Evolutionary conservation across 371 early-diverging fungal species (phyloP).

Genomic region (Mucor saturninus): DNA sequence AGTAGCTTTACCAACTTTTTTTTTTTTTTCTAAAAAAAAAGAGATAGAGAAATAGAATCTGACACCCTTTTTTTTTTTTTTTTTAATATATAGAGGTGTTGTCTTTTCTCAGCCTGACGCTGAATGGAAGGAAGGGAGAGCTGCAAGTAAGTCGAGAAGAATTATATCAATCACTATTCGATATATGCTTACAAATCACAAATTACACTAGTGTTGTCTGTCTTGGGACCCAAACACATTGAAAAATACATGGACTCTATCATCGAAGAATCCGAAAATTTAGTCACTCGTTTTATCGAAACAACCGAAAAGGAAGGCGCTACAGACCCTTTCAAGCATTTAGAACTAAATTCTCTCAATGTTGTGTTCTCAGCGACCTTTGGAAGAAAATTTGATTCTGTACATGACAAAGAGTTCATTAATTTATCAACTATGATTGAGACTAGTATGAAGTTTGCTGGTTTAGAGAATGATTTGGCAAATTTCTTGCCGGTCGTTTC

Average conservation of each 20-base stretch:
- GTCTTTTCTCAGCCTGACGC: constrained; percentile 1
- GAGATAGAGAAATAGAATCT: not conserved
- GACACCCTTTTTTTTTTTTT: not conserved
- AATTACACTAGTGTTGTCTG: constrained; percentile 3
- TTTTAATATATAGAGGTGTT: not conserved
- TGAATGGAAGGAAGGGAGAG: not conserved
- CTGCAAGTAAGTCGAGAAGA: not conserved
- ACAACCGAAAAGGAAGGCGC: not conserved
- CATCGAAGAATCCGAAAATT: not conserved
- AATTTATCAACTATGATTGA: not conserved
- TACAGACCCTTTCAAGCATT: constrained; percentile 7
- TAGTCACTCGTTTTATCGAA: constrained; percentile 2
- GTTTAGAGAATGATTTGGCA: constrained; percentile 12
- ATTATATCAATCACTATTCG: not conserved
- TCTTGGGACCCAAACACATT: constrained; percentile 18
- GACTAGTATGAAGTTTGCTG: constrained; percentile 3
- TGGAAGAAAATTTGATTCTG: constrained; percentile 6
- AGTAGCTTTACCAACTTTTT: not conserved
- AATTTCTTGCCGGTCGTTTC: constrained; percentile 14
- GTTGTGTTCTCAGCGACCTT: constrained; percentile 4
- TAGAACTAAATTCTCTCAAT: constrained; percentile 15
- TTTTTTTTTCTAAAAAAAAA: no score
- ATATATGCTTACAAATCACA: not conserved
- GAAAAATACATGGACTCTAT: not conserved
- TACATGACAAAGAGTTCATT: constrained; percentile 11